Evolutionary conservation across 2,329 filamentous ascomycete species (phyloP), one percentile per base, ranked within the genome.

Genomic region (Alternaria sp.): DNA sequence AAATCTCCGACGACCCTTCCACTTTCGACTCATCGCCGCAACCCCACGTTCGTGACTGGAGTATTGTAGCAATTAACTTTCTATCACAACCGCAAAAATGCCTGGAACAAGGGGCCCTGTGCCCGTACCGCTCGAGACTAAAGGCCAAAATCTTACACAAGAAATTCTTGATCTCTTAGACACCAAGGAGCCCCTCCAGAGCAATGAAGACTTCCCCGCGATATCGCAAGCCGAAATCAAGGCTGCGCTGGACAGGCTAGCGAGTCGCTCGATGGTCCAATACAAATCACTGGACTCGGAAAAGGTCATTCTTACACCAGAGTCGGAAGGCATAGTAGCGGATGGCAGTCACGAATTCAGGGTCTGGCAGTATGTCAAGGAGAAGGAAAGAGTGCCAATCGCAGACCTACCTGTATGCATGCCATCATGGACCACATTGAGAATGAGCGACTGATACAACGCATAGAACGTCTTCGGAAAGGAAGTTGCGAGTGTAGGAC

Each of bases 201-300:
- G 92, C 66, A 72, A 77, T 74, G 64, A 79, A 81, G 76, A 79
- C 79, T 76, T 91, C 70, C 76, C 81, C 40, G 70, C 83, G 13
- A 79, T 84, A 63, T 63, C 73, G 21, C 76, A 84, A 69, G 76
- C 77, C 40, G 82, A 84, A 64, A 83, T 97, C 77, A 98, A 97
- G 84, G 91, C 92, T 67, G 92, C 93, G 28, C 86, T 98, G 68
- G 96, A 98, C 83, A 89, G 93, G 70, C 87, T 99, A 57, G 87
- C 86, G 28, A 96, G 93, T 62, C 88, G 95, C 72, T 90, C 89
- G 54, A 97, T 97, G 93, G 85, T 98, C 67, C 85, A 87, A 69
- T 97, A 97, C 81, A 89, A 96, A 73, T 91, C 92, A 50, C 86
- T 93, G 65, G 93, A 97, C 71, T 86, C 86, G 56, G 93, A 97